These are phyloP conservation scores for Leccinum disarticulatum DNA, from an alignment of 768 basidiomycete genomes.

Conservation along the genomic window DNA sequence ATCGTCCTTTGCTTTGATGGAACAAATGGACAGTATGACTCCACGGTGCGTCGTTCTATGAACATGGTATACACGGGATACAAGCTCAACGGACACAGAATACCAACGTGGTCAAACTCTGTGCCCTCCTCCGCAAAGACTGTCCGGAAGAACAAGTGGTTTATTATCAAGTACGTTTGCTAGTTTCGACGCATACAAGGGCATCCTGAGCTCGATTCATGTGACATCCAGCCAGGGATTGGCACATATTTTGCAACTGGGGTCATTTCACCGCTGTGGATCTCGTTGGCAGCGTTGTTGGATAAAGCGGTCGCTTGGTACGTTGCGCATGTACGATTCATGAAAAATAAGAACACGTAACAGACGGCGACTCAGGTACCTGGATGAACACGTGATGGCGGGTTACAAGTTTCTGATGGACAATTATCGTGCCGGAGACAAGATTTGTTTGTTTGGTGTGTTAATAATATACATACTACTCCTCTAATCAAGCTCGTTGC, in stretches of 20 bases:
- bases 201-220: neutral
- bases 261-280: constrained; percentile 60
- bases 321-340: constrained; percentile 11
- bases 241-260: constrained; percentile 60
- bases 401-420: constrained; percentile 82
- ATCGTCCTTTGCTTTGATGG: constrained; percentile 74
- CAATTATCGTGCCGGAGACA: constrained; percentile 69
- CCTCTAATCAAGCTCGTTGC: neutral
- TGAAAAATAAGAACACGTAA: neutral
- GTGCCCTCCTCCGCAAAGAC: constrained; percentile 63
- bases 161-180: constrained; percentile 65
- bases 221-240: constrained; percentile 41
- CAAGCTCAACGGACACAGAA: constrained; percentile 37
- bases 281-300: constrained; percentile 56
- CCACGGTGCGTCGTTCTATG: constrained; percentile 37
- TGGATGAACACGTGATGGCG: constrained; percentile 70
- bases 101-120: constrained; percentile 72
- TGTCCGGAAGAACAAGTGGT: constrained; percentile 49
- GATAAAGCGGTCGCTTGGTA: constrained; percentile 78
- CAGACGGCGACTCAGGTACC: constrained; percentile 46
- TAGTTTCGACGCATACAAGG: neutral
- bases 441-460: constrained; percentile 70
- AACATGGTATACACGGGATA: neutral
- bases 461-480: neutral
- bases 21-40: constrained; percentile 53